Conservation (phyloP, 768 basidiomycete species). For the Collybia sp. region DNA sequence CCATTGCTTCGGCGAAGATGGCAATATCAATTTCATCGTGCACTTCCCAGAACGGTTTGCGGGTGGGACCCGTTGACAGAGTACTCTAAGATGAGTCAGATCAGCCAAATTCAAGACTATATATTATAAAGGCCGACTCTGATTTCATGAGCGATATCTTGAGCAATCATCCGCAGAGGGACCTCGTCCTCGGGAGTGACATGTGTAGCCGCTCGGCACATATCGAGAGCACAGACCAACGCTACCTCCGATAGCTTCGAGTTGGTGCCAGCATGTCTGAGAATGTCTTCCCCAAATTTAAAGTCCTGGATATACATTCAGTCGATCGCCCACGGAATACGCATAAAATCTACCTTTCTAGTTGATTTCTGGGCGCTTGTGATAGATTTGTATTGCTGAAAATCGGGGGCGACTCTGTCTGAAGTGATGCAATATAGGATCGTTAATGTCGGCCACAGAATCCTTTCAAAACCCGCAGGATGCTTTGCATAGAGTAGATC, state of each 20-base stretch:
- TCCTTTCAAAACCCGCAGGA: constrained; percentile 40
- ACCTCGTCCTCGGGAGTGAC: constrained; percentile 47
- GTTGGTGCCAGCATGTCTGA: constrained; percentile 49
- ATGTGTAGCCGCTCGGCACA: constrained; percentile 68
- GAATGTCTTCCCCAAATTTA: constrained; percentile 58
- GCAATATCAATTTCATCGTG: constrained; percentile 72
- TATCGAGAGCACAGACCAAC: constrained; percentile 69
- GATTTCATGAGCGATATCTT: constrained; percentile 76
- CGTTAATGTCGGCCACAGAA: constrained; percentile 79
- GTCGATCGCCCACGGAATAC: neutral
- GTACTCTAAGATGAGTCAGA: constrained; percentile 15
- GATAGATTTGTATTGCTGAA: constrained; percentile 27
- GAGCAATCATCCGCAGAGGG: constrained; percentile 59
- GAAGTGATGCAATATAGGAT: constrained; percentile 71
- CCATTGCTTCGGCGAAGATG: constrained; percentile 70
- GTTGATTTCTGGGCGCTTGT: constrained; percentile 26
- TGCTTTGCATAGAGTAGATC: constrained; percentile 63
- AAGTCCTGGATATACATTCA: constrained; percentile 32
- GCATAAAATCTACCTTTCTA: constrained; percentile 27
- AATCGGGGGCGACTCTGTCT: constrained; percentile 63
- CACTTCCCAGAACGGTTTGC: constrained; percentile 69
- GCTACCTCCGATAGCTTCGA: constrained; percentile 65
- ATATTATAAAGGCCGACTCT: constrained; percentile 40
- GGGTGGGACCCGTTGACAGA: constrained; percentile 28
- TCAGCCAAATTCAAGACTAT: neutral